phyloP scores from a whole-genome alignment of 2,329 filamentous ascomycete genomes.

The Ilyonectria destructans region DNA sequence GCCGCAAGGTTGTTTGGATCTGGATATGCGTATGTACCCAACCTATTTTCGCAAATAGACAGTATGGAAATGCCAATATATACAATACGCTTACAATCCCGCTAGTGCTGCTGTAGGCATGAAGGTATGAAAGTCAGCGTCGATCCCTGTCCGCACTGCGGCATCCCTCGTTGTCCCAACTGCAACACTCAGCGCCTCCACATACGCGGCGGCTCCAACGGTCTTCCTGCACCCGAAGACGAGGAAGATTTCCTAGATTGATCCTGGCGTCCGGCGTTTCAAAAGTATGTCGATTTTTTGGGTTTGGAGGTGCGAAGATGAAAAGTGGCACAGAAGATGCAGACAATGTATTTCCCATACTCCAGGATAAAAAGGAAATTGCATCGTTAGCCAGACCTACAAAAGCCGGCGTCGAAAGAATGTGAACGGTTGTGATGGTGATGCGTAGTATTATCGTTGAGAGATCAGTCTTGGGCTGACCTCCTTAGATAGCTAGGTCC shows the following conservation, averaged over 20 bases:
- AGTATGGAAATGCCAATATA: background rate
- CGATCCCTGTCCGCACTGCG: slow-evolving; percentile 38
- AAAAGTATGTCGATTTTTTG: slow-evolving; percentile 3
- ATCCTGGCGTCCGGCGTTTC: slow-evolving; percentile 16
- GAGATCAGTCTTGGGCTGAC: slow-evolving; percentile 7
- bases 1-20: slow-evolving; percentile 17
- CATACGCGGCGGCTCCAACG: slow-evolving; percentile 12
- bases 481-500: slow-evolving; percentile 2
- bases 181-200: slow-evolving; percentile 36
- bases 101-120: slow-evolving; percentile 37
- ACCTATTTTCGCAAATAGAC: background rate
- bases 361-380: background rate
- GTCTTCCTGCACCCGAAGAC: slow-evolving; percentile 1
- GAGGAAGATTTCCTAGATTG: slow-evolving; percentile 6
- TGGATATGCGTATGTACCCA: slow-evolving; percentile 26
- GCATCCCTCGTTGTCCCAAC: slow-evolving; percentile 33
- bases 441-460: background rate
- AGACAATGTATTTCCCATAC: background rate
- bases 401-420: background rate
- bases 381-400: background rate
- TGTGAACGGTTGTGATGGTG: background rate
- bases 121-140: slow-evolving; percentile 41
- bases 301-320: background rate
- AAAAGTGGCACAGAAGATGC: background rate
- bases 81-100: slow-evolving; percentile 24